phyloP scores from a whole-genome alignment of 2,329 filamentous ascomycete species.

The Claviceps quebecensis region DNA sequence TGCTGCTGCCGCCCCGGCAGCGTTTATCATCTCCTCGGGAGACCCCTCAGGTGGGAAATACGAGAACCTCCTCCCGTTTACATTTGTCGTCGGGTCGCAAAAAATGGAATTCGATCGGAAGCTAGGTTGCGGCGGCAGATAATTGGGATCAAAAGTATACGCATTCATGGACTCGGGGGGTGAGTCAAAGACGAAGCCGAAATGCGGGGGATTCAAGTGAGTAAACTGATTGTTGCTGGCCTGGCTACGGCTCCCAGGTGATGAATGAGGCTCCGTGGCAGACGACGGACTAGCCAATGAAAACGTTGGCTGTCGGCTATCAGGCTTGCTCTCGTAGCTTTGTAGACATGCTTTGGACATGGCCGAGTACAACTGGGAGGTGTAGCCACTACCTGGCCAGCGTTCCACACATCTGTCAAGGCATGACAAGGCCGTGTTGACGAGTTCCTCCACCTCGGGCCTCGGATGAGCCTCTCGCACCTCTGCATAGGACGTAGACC shows the following conservation, averaged over 20 bases:
- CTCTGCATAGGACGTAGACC: conserved; percentile 78
- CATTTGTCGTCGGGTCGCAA: conserved; percentile 40
- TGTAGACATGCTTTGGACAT: conserved; percentile 76
- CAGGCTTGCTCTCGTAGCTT: conserved; percentile 52
- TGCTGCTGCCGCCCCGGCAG: conserved; percentile 13
- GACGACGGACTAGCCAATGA: conserved; percentile 22
- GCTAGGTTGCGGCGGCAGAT: conserved; percentile 32
- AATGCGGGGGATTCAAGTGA: conserved; percentile 37
- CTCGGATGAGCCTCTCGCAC: conserved; percentile 59
- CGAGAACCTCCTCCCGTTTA: conserved; percentile 43
- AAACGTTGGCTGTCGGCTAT: conserved; percentile 12
- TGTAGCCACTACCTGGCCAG: conserved; percentile 82
- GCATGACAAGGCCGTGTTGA: conserved; percentile 62
- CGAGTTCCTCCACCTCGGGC: conserved; percentile 62
- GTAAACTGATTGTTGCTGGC: conserved; percentile 19
- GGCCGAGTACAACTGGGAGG: conserved; percentile 73
- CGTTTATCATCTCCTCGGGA: conserved; percentile 19
- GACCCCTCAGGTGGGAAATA: conserved; percentile 45
- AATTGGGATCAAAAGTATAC: conserved; percentile 29
- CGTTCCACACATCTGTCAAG: conserved; percentile 69
- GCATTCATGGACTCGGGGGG: conserved; percentile 37
- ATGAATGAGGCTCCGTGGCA: conserved; percentile 17
- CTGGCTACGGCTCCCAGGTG: conserved; percentile 14
- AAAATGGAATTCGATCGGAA: conserved; percentile 57
- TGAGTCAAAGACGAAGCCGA: conserved; percentile 45